Conservation (phyloP, 768 basidiomycete species). For the Phlebiopsis flavidoalba region DNA sequence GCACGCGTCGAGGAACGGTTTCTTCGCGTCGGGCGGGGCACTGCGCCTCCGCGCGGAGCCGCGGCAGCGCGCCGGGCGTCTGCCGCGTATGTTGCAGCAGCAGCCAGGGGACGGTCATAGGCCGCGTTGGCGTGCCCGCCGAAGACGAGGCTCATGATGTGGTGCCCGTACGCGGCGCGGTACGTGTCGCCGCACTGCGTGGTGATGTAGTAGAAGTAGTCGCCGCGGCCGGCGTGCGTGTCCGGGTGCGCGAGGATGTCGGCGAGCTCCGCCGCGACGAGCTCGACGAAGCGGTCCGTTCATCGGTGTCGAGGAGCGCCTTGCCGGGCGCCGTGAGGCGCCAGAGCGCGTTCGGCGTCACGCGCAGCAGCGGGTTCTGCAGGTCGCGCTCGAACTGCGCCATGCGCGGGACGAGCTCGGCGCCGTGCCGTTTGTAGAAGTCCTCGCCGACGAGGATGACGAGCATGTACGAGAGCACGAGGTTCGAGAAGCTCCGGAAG, state of each 20-base stretch:
- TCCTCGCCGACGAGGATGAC: constrained; percentile 1
- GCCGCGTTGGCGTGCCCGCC: constrained; percentile 7
- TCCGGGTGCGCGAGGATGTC: constrained; percentile 1
- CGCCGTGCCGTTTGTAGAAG: constrained; percentile 1
- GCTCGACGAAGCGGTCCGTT: not conserved
- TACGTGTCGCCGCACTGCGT: not conserved
- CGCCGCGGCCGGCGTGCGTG: not conserved
- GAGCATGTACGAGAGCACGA: not conserved
- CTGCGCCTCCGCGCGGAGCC: not conserved
- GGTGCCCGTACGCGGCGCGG: not conserved
- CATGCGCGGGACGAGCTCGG: constrained; percentile 1
- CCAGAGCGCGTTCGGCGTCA: not conserved
- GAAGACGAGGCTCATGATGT: constrained; percentile 3
- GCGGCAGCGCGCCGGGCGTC: not conserved
- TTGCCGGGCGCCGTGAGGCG: not conserved
- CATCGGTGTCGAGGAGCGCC: not conserved
- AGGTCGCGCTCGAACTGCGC: constrained; percentile 2
- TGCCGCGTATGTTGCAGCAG: not conserved
- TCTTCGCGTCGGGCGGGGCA: not conserved
- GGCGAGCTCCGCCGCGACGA: not conserved
- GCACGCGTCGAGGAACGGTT: constrained; percentile 1
- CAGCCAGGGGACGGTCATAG: not conserved
- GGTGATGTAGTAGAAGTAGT: constrained; percentile 1
- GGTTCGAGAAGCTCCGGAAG: constrained; percentile 2
- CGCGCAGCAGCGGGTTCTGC: not conserved